These are phyloP conservation scores for Daldinia bambusicola DNA, from an alignment of 495 filamentous ascomycete genomes.

Conservation along the genomic window DNA sequence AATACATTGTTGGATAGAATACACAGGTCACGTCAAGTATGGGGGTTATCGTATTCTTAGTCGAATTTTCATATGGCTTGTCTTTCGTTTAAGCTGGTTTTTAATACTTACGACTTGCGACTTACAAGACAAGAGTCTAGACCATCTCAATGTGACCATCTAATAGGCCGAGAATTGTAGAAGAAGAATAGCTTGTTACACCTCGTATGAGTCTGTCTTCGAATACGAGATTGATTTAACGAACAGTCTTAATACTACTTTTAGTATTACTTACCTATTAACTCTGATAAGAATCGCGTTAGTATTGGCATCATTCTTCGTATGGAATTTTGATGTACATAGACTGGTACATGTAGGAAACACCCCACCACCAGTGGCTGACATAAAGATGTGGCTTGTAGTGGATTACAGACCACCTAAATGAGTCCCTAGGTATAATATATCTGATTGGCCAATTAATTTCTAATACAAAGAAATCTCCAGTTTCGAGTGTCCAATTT, in stretches of 20 bases:
- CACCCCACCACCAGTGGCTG: conserved; percentile 10
- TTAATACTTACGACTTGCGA: conserved; percentile 5
- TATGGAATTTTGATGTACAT: no score
- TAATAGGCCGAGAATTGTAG: conserved; percentile 9
- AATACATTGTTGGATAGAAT: no score
- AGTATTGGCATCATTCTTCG: no score
- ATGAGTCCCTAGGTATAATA: not conserved
- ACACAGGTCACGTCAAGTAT: no score
- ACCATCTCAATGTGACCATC: conserved; percentile 29
- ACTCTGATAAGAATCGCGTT: not conserved
- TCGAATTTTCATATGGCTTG: no score
- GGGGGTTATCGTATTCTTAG: no score
- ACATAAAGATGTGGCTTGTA: conserved; percentile 16
- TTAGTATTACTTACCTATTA: not conserved
- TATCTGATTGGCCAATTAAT: conserved; percentile 29
- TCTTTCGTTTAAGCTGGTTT: not conserved
- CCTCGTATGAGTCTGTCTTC: conserved; percentile 15
- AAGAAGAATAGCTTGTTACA: conserved; percentile 13
- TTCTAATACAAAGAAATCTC: conserved; percentile 12
- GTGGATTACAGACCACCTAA: not conserved
- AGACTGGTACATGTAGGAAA: no score
- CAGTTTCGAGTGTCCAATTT: conserved; percentile 19
- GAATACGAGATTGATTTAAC: conserved; percentile 22
- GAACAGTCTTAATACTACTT: not conserved
- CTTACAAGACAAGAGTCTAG: conserved; percentile 35